Evolutionary conservation across 768 basidiomycete species (phyloP).

Genomic region (Astraeus odoratus): DNA sequence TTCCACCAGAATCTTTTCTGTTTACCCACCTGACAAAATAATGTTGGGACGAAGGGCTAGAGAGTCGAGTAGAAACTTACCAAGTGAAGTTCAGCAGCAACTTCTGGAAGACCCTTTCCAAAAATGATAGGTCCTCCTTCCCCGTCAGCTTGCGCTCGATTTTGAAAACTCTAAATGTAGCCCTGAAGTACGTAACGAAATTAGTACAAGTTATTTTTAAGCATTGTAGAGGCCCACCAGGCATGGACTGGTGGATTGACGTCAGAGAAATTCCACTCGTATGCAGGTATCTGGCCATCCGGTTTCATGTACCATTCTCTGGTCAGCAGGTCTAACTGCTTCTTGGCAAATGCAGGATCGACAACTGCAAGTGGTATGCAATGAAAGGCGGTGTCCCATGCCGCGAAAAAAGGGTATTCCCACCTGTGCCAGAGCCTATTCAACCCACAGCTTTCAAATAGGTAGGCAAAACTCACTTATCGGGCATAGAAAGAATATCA

Average conservation of each 20-base stretch:
- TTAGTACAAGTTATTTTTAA: too few species aligned
- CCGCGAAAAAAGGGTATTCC: slow-evolving; percentile 99
- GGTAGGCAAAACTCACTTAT: slow-evolving; percentile 59
- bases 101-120: slow-evolving; percentile 99
- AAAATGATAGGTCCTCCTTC: slow-evolving; percentile 81
- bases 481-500: slow-evolving; percentile 97
- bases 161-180: slow-evolving; percentile 98
- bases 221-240: slow-evolving; percentile 63
- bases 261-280: slow-evolving; percentile 99
- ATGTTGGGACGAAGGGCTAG: neutral
- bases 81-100: slow-evolving; percentile 95
- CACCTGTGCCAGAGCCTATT: slow-evolving; percentile 43
- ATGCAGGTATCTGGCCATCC: slow-evolving; percentile 96
- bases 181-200: too few species aligned
- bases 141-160: slow-evolving; percentile 96
- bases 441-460: neutral
- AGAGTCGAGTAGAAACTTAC: slow-evolving; percentile 32
- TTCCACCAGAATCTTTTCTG: slow-evolving; percentile 89
- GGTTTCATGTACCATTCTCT: slow-evolving; percentile 99
- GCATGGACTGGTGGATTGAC: slow-evolving; percentile 99
- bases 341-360: slow-evolving; percentile 93
- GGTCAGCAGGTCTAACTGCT: slow-evolving; percentile 92
- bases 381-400: slow-evolving; percentile 99
- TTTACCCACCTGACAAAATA: slow-evolving; percentile 86
- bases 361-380: slow-evolving; percentile 96